These are phyloP conservation scores for Paramecium bursaria DNA, from an alignment of 73 alveolate genomes.

Conservation along the genomic window DNA sequence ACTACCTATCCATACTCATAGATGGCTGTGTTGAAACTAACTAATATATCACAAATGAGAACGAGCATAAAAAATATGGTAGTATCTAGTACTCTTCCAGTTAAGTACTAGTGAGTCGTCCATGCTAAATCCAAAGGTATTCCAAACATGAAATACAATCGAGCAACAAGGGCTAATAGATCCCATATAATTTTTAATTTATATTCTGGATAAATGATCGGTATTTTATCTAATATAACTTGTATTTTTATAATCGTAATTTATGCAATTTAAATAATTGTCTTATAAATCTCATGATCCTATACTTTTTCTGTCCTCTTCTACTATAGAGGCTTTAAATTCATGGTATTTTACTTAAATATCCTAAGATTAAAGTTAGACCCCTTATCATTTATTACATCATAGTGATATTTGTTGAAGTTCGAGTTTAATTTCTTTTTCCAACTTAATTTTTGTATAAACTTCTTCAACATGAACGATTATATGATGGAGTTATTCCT, in stretches of 20 bases:
- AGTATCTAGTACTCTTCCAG: neutral
- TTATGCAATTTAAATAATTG: no score
- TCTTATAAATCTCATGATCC: no score
- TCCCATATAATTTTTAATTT: slow-evolving; percentile 58
- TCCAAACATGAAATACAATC: slow-evolving; percentile 29
- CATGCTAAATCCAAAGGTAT: slow-evolving; percentile 51
- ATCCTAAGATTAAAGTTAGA: slow-evolving; percentile 20
- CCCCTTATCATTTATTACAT: slow-evolving; percentile 44
- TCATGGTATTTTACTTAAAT: slow-evolving; percentile 20
- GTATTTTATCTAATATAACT: slow-evolving; percentile 23
- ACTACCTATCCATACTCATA: slow-evolving; percentile 50
- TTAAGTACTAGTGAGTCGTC: slow-evolving; percentile 15
- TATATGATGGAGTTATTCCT: no score
- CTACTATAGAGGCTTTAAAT: slow-evolving; percentile 18
- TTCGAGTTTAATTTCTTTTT: slow-evolving; percentile 5
- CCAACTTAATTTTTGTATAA: slow-evolving; percentile 16
- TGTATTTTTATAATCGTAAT: no score
- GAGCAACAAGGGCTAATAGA: neutral
- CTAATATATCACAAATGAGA: neutral
- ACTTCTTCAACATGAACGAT: no score
- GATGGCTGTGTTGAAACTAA: slow-evolving; percentile 21
- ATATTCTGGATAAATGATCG: slow-evolving; percentile 34
- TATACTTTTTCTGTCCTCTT: no score
- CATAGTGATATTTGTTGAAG: slow-evolving; percentile 37
- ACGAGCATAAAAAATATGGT: neutral